A percentile compares a stretch with the other conserved stretches of the same genome.
Evolutionary conservation across 23 red algal genomes (phyloP).

Genomic region (Gracilaria caudata): DNA sequence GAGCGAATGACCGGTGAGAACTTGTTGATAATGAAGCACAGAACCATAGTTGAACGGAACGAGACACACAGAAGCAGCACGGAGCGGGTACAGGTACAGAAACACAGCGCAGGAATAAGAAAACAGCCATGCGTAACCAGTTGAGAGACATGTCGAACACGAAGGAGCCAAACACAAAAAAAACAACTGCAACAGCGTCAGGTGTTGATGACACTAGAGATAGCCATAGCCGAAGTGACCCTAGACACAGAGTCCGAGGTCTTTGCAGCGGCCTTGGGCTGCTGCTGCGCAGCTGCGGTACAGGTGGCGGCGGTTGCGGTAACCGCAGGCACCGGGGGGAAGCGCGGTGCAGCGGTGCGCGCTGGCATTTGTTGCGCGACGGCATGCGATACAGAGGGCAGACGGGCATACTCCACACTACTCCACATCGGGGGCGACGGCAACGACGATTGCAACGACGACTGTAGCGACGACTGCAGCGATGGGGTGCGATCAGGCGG

Average conservation of each 20-base stretch:
- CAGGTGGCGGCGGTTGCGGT: neutral
- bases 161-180: neutral
- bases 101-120: neutral
- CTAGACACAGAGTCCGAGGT: constrained; percentile 3
- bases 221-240: constrained; percentile 48
- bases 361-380: neutral
- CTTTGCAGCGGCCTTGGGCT: neutral
- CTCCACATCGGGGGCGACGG: neutral
- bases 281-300: neutral
- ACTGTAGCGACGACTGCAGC: neutral
- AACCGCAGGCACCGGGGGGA: neutral
- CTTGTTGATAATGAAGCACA: no score
- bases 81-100: neutral
- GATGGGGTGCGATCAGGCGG: neutral
- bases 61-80: neutral
- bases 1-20: no score
- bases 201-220: constrained; percentile 61
- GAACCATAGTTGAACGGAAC: neutral
- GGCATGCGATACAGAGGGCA: neutral
- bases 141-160: no score
- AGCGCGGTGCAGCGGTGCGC: neutral
- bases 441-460: neutral
- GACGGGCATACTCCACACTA: neutral
- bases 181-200: neutral
- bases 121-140: neutral